These are phyloP conservation scores for Polyporus arcularius DNA, from an alignment of 768 basidiomycete species.

Conservation along the genomic window DNA sequence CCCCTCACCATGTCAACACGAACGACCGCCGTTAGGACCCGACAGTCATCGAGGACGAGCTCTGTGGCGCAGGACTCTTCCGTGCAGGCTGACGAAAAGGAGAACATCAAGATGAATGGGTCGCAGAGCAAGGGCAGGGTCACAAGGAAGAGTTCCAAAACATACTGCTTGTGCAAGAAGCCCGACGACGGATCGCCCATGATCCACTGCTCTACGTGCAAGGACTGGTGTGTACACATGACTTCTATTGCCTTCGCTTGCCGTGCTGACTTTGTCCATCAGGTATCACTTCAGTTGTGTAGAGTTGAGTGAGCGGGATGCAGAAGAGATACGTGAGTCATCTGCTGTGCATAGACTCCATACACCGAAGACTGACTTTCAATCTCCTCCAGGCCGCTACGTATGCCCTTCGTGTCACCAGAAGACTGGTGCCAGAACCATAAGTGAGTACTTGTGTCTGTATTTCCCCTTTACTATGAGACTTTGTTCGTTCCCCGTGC, in stretches of 20 bases:
- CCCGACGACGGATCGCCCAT: slow-evolving; percentile 81
- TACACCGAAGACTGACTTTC: slow-evolving; percentile 1
- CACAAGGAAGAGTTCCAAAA: slow-evolving; percentile 25
- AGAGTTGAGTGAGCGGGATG: slow-evolving; percentile 58
- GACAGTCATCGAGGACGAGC: not conserved
- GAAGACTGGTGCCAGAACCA: slow-evolving; percentile 63
- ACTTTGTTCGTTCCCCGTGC: slow-evolving; percentile 23
- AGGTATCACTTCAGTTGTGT: slow-evolving; percentile 90
- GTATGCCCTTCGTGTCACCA: slow-evolving; percentile 56
- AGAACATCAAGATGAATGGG: slow-evolving; percentile 22
- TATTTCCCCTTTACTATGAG: slow-evolving; percentile 1
- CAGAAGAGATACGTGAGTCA: slow-evolving; percentile 77
- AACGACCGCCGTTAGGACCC: slow-evolving; percentile 9
- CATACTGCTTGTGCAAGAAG: slow-evolving; percentile 64
- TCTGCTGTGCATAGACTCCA: slow-evolving; percentile 4
- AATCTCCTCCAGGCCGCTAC: slow-evolving; percentile 51
- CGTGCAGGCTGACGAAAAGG: slow-evolving; percentile 12
- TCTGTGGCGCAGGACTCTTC: not conserved
- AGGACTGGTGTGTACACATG: slow-evolving; percentile 59
- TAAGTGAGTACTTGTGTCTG: slow-evolving; percentile 66
- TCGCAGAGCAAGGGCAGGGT: slow-evolving; percentile 19
- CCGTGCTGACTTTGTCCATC: not conserved
- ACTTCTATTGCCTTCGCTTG: not conserved
- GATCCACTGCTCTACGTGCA: slow-evolving; percentile 73
- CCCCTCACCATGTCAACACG: not conserved